Percentiles rank a stretch among this genome's conserved stretches.
These are phyloP conservation scores for Exophiala bonariae DNA, from an alignment of 2,329 filamentous ascomycete genomes.

Conservation along the genomic window DNA sequence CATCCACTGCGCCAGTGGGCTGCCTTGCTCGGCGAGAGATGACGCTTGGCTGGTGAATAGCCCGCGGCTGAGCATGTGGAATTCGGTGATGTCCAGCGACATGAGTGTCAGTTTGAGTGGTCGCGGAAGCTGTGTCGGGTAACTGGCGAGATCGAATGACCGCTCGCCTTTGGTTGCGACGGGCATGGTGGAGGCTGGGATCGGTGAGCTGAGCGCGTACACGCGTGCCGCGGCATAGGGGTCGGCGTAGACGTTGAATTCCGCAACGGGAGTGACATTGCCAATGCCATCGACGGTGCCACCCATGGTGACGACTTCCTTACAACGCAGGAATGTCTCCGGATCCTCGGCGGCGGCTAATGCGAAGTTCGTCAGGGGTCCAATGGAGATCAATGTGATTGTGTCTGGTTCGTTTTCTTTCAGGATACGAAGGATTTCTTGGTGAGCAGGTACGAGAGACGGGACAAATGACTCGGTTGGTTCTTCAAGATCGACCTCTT, in stretches of 20 bases:
- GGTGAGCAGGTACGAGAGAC: constrained; percentile 71
- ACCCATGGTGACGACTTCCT: constrained; percentile 95
- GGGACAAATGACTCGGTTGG: constrained; percentile 67
- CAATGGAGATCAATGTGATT: constrained; percentile 85
- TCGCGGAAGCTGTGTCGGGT: constrained; percentile 64
- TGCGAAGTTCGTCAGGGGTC: constrained; percentile 91
- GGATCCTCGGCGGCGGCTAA: constrained; percentile 85
- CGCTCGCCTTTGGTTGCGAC: constrained; percentile 45
- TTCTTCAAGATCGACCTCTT: constrained; percentile 20
- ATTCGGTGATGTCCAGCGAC: constrained; percentile 74
- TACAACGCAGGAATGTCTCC: constrained; percentile 82
- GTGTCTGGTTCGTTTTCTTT: constrained; percentile 78
- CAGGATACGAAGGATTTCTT: constrained; percentile 86
- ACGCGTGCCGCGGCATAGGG: constrained; percentile 73
- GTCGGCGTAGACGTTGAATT: constrained; percentile 96
- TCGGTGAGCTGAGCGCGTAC: constrained; percentile 73
- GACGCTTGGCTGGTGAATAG: constrained; percentile 60
- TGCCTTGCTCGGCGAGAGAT: constrained; percentile 56
- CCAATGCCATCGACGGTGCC: constrained; percentile 77
- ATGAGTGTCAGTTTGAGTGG: constrained; percentile 69
- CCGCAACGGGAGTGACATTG: constrained; percentile 80
- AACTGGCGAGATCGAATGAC: constrained; percentile 52
- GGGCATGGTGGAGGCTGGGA: constrained; percentile 78
- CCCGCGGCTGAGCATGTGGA: constrained; percentile 64
- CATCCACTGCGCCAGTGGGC: constrained; percentile 71